A percentile compares a stretch with the other conserved stretches of the same genome.
These are phyloP conservation scores for Rauvolfia tetraphylla DNA, from an alignment of 257 asterid species.

Conservation along the genomic window DNA sequence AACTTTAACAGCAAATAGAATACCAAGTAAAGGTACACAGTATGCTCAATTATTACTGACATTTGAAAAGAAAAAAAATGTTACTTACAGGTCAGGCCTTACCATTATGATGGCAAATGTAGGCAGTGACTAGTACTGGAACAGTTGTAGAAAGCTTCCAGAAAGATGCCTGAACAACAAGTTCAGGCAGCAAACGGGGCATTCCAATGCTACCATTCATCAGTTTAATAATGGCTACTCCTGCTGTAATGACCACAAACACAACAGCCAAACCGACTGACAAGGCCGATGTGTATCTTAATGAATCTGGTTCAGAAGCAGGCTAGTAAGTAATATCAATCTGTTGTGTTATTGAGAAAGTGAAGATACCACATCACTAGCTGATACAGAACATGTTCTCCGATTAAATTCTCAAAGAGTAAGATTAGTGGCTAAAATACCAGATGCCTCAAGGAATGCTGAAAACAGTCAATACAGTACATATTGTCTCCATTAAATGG, in stretches of 20 bases:
- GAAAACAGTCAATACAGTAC: not conserved
- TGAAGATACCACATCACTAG: not conserved
- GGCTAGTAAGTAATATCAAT: conserved; percentile 1
- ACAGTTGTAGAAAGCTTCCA: conserved; percentile 84
- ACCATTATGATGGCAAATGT: conserved; percentile 86
- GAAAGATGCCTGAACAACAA: conserved; percentile 78
- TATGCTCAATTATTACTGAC: not conserved
- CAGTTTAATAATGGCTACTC: conserved; percentile 54
- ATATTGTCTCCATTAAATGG: not conserved
- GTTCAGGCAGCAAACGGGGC: conserved; percentile 67
- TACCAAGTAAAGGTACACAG: not conserved
- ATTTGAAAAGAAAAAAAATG: conserved; percentile 1
- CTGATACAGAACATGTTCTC: not conserved
- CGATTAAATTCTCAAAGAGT: not conserved
- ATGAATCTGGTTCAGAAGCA: conserved; percentile 49
- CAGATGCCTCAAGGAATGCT: not conserved
- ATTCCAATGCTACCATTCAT: conserved; percentile 67
- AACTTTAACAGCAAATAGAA: not conserved
- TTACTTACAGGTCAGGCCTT: conserved; percentile 21
- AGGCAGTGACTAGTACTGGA: conserved; percentile 84
- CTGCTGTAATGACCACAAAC: conserved; percentile 81
- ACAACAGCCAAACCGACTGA: conserved; percentile 74
- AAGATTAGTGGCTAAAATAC: not conserved
- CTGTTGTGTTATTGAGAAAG: not conserved
- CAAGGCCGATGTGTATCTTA: conserved; percentile 86